A percentile compares a stretch with the other conserved stretches of the same genome.
Conservation (phyloP, 2,329 filamentous ascomycete species). For the Nothophaeocryptopus gaeumannii region DNA sequence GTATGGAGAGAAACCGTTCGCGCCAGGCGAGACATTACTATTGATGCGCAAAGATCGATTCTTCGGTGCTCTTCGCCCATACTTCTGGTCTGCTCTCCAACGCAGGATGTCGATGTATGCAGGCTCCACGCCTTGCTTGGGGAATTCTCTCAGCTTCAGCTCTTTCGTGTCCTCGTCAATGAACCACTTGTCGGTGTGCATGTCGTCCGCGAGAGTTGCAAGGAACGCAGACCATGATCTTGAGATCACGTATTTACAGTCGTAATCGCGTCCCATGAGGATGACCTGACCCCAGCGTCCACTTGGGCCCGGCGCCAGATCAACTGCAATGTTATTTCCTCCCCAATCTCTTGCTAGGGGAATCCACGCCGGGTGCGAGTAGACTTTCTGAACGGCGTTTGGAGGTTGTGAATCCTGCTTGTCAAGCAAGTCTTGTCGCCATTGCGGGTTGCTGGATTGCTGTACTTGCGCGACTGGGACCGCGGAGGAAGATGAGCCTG, state of each 20-base stretch:
- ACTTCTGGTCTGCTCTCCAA: constrained; percentile 94
- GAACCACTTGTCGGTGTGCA: constrained; percentile 83
- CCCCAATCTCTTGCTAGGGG: constrained; percentile 96
- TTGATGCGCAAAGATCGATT: constrained; percentile 48
- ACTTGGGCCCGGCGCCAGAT: constrained; percentile 82
- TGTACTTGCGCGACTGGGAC: constrained; percentile 34
- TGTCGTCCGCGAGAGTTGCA: constrained; percentile 82
- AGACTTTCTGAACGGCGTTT: constrained; percentile 83
- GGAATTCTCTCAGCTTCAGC: constrained; percentile 90
- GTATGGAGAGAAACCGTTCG: constrained; percentile 58
- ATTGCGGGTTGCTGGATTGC: constrained; percentile 48
- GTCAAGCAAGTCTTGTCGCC: constrained; percentile 80
- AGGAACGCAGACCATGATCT: constrained; percentile 88
- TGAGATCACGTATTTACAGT: constrained; percentile 95
- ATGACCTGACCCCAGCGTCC: constrained; percentile 97
- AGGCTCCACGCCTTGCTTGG: constrained; percentile 82
- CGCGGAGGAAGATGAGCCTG: constrained; percentile 61
- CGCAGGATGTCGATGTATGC: constrained; percentile 91
- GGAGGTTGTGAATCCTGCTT: constrained; percentile 86
- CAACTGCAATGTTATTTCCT: constrained; percentile 93
- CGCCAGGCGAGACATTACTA: constrained; percentile 51
- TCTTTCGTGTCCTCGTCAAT: constrained; percentile 91
- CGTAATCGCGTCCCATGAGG: constrained; percentile 93
- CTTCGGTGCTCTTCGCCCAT: constrained; percentile 60
- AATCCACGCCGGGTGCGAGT: constrained; percentile 93